Evolutionary conservation across 1,139 yeast genomes (phyloP).

Genomic region (Candida mesenterica): DNA sequence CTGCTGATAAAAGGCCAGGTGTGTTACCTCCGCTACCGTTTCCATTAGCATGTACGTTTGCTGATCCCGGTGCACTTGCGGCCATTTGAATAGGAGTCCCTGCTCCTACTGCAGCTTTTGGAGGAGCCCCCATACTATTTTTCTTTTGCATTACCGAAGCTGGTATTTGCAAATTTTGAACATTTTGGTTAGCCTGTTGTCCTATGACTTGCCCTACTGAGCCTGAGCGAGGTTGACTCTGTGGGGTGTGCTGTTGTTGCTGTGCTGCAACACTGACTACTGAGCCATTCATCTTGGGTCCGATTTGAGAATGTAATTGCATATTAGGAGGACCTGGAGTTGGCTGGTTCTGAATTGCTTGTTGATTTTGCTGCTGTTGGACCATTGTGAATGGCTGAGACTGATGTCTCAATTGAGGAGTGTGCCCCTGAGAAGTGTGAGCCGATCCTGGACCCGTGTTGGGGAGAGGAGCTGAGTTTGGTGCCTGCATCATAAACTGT

Average conservation of each 20-base stretch:
- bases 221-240: conserved; percentile 19
- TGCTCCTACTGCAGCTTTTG: not conserved
- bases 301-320: conserved; percentile 6
- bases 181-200: not conserved
- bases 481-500: conserved; percentile 17
- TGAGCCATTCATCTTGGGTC: conserved; percentile 9
- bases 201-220: not conserved
- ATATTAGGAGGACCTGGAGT: not conserved
- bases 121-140: conserved; percentile 1
- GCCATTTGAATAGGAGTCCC: conserved; percentile 1
- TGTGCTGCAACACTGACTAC: conserved; percentile 12
- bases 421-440: conserved; percentile 25
- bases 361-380: conserved; percentile 11
- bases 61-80: conserved; percentile 1
- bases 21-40: conserved; percentile 1
- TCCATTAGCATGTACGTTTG: not conserved
- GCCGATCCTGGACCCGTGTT: conserved; percentile 16
- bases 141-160: conserved; percentile 3
- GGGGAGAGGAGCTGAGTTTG: conserved; percentile 28
- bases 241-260: conserved; percentile 21
- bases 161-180: not conserved
- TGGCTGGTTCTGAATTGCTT: conserved; percentile 9
- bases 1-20: conserved; percentile 1
- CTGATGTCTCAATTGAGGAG: conserved; percentile 30
- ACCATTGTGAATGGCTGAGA: conserved; percentile 19